Evolutionary conservation across 179 eudicot species (phyloP), one percentile per base, ranked within the genome.

Genomic region (Heliamphora pulchella): DNA sequence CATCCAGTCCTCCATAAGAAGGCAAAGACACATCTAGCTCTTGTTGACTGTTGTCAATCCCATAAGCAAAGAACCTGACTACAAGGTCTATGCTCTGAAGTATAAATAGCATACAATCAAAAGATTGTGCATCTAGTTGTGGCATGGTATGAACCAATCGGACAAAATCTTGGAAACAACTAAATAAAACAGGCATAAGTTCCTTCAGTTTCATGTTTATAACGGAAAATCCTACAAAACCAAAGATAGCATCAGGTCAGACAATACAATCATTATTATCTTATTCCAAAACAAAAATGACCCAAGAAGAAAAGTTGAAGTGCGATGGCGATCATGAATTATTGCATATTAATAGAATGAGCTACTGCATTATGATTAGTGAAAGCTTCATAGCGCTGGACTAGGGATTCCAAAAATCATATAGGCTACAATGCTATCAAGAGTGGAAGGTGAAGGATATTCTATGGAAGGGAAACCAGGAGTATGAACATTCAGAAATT

Each of bases 71-170:
- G 88, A 86, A 88, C 79, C 81, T 87, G 76, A 92, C 93, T 47
- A 84, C 82, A 83, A 83, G 83, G 83, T 91, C 89, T 81, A 94
- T 78, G 82, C 98, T 86, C 84, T 92, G 90, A 83, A 96, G 94
- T 82, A 94, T 80, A 80, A 81, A 90, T 46, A 86, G 86, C 94
- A 96, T 83, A 86, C 97, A 92, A 69, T 92, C 98, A 84, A 85
- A 92, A 61, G 97, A 86, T 63, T 89, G 97, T 72, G 85, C 82
- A 84, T 96, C 99, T 51, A 93, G 87, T 47, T 59, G 85, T 43
- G 84, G 80, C 79, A 81, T 89, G 55, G 89, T 79, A 66, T 86
- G 86, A 68, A 86, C 81, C 86, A 59, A 82, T n/a, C 89, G 85
- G 76, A 87, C 53, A 80, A 92, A 87, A 77, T 91, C 99, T 74